Evolutionary conservation across 192 early-diverging fungal species (phyloP), one percentile per base, ranked within the genome.

Genomic region (Rhizoclosmatium globosum): DNA sequence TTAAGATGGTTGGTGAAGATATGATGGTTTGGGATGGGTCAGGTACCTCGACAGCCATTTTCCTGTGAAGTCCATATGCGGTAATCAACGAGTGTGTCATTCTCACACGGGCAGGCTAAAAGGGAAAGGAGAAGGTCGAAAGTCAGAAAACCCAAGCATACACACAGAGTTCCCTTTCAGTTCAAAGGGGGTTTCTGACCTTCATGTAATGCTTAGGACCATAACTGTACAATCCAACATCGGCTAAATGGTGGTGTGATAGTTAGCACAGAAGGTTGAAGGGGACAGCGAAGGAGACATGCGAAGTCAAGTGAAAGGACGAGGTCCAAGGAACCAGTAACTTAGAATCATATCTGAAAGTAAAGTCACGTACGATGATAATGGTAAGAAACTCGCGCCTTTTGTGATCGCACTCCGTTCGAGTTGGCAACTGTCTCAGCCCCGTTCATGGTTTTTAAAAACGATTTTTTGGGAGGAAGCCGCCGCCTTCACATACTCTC

Each of bases 31-130:
- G n/a, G n/a, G n/a, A n/a, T n/a, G 21, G 9, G 6, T 62, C 7
- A 38, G 21, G 4, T 77, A 84, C 81, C 74, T 85, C 82, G 61
- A 88, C 77, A 58, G 95, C 93, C 95, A 99, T 91, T 79, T 97
- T 92, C 73, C 94, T 91, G 85, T 95, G 91, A 65, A 99, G 81
- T 13, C 93, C 96, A 82, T 98, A 99, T 59, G 92, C 94, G 64
- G 96, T 84, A 9, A 99, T 94, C 60, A 99, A 84, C 76, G 96
- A 94, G 72, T 98, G 97, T 0, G 98, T 94, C 84, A 98, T 88
- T 4, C 96, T 93, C 41, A 99, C 85, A 15, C 98, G 91, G 74
- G 97, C 95, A 4, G 98, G 98, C 84, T 99, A 56, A 47, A n/a
- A 4, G 3, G 47, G 48, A 43, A 41, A 3, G 47, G 6, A n/a